Percentiles rank a stretch among this genome's conserved stretches.
phyloP scores from a whole-genome alignment of 768 basidiomycete genomes.

The Lanmaoa pseudosensibilis region DNA sequence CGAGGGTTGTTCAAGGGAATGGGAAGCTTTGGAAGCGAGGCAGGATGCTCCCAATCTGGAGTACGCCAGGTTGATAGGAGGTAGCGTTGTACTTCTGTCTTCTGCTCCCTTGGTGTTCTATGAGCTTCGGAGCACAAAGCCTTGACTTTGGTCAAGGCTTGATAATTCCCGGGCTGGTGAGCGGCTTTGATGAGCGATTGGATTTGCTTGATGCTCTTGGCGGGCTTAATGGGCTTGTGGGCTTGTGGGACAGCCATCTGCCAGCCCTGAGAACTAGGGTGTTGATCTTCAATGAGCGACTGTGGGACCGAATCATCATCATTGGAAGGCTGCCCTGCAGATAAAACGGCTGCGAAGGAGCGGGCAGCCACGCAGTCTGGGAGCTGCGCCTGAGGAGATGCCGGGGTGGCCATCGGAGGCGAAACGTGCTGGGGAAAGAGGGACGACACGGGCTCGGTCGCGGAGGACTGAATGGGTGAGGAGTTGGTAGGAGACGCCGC shows the following conservation, averaged over 20 bases:
- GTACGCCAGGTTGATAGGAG: slow-evolving; percentile 47
- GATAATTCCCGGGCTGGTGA: slow-evolving; percentile 43
- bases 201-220: slow-evolving; percentile 41
- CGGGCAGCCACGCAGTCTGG: slow-evolving; percentile 37
- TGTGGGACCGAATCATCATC: slow-evolving; percentile 29
- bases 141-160: slow-evolving; percentile 43
- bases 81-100: slow-evolving; percentile 45
- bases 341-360: slow-evolving; percentile 34
- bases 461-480: slow-evolving; percentile 14
- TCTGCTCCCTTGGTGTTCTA: slow-evolving; percentile 42
- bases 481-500: background rate
- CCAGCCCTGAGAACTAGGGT: slow-evolving; percentile 21
- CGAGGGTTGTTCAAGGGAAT: slow-evolving; percentile 42
- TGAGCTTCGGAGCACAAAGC: slow-evolving; percentile 47
- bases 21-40: slow-evolving; percentile 20
- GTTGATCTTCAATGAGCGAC: slow-evolving; percentile 24
- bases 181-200: slow-evolving; percentile 44
- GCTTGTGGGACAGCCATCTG: slow-evolving; percentile 18
- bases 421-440: slow-evolving; percentile 23
- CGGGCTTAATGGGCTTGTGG: slow-evolving; percentile 23
- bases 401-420: slow-evolving; percentile 31
- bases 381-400: slow-evolving; percentile 35
- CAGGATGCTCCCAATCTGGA: slow-evolving; percentile 35
- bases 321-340: slow-evolving; percentile 27
- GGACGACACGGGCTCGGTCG: slow-evolving; percentile 18